Base-by-base conservation (phyloP, 2,329 filamentous ascomycete species). In the Fusarium drepaniforme region DNA sequence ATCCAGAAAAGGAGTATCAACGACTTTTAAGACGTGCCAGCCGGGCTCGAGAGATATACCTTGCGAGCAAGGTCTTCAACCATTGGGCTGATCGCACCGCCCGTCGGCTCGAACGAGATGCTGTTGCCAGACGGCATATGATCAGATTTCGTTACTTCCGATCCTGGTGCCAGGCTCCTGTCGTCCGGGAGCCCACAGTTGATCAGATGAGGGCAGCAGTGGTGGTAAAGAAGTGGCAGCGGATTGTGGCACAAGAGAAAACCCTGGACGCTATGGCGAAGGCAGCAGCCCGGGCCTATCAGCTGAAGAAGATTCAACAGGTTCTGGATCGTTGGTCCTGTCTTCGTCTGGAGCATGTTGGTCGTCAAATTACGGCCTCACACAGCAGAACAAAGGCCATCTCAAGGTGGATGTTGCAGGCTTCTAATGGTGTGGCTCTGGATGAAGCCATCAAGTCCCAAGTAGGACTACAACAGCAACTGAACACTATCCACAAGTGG, bases 61-160 rank as follows among this genome's bases (percentile, higher is more conserved):
- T 94, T 8, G 83, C 82, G 13, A 83, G 80, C 72, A 84, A 80
- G 72, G 77, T 80, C 21, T 83, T 81, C 68, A 84, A 81, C 67
- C 82, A 83, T 73, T 97, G 94, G 94, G 89, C 89, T 13, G 88
- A 89, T 65, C 86, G 88, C 61, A 88, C 93, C 13, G 88, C 87
- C 8, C 90, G 93, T 16, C 90, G 94, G 78, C 85, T 91, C 18
- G 88, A 91, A 72, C 89, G 90, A 46, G 94, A 93, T 5, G 90
- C 89, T 6, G 87, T 91, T 49, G 94, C 93, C 23, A 88, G 93
- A 72, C 87, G 90, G 71, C 93, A 94, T 80, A 90, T 96, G 70
- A 84, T 97, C 64, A 88, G 92, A 66, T 90, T 85, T 68, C 84
- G 85, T 13, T 84, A 81, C 65, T 85, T 84, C 64, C 77, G 78